Percentiles rank a stretch among this genome's conserved stretches.
These are phyloP conservation scores for Fusarium neocosmosporiellum DNA, from an alignment of 2,329 filamentous ascomycete species.

Conservation along the genomic window DNA sequence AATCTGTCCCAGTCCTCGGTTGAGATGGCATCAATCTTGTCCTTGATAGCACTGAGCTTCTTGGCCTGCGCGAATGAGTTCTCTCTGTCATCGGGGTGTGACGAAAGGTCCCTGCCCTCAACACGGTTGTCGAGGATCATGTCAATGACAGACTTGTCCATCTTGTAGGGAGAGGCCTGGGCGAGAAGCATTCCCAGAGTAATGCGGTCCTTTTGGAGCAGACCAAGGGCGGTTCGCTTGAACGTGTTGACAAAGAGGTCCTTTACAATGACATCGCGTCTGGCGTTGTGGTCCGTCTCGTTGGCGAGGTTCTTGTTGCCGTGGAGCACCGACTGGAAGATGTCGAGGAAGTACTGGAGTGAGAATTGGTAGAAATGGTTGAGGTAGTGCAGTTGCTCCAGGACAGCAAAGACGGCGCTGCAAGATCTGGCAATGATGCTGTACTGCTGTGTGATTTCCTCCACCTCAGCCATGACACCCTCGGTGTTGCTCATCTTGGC, in stretches of 20 bases:
- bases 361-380: slow-evolving; percentile 99
- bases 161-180: slow-evolving; percentile 94
- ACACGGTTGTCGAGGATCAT: slow-evolving; percentile 82
- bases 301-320: slow-evolving; percentile 78
- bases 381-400: slow-evolving; percentile 97
- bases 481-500: slow-evolving; percentile 96
- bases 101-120: slow-evolving; percentile 82
- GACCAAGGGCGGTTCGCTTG: slow-evolving; percentile 89
- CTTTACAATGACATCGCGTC: slow-evolving; percentile 89
- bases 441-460: slow-evolving; percentile 95
- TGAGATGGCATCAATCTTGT: slow-evolving; percentile 72
- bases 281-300: slow-evolving; percentile 79
- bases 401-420: slow-evolving; percentile 95
- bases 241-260: slow-evolving; percentile 93
- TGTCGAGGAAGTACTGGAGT: slow-evolving; percentile 96
- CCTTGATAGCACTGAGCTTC: slow-evolving; percentile 79
- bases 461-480: slow-evolving; percentile 97
- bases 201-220: slow-evolving; percentile 93
- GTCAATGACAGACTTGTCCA: slow-evolving; percentile 92
- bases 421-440: slow-evolving; percentile 92
- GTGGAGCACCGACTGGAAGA: slow-evolving; percentile 92
- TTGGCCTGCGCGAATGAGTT: slow-evolving; percentile 76
- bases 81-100: slow-evolving; percentile 70
- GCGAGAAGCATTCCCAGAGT: slow-evolving; percentile 95
- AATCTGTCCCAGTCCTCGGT: slow-evolving; percentile 82